Conservation (phyloP, 2,329 filamentous ascomycete species). For the Clathrospora elynae region DNA sequence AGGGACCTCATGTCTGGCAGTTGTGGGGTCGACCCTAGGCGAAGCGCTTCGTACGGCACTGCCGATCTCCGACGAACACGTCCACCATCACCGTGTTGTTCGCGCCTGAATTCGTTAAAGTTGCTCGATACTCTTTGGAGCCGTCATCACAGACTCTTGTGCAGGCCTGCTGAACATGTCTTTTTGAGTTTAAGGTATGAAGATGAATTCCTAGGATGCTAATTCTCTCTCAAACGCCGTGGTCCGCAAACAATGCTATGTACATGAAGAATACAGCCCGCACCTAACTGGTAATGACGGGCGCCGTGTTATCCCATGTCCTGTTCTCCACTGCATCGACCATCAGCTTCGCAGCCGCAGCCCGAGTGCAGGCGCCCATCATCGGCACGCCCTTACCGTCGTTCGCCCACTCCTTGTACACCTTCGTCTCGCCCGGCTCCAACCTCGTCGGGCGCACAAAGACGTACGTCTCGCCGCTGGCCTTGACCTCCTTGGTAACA, state of each 20-base stretch:
- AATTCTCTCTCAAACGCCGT: constrained; percentile 1
- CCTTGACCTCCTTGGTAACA: constrained; percentile 52
- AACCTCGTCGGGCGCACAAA: constrained; percentile 55
- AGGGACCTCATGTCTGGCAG: constrained; percentile 11
- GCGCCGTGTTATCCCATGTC: constrained; percentile 52
- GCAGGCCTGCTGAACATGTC: too few relatives aligned
- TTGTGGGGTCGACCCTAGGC: constrained; percentile 23
- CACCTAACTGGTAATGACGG: constrained; percentile 53
- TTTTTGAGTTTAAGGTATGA: too few relatives aligned
- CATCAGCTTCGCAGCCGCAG: constrained; percentile 55
- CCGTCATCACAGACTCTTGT: too few relatives aligned
- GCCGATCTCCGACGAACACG: constrained; percentile 3
- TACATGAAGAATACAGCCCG: background rate
- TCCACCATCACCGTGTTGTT: background rate
- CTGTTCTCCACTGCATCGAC: constrained; percentile 51
- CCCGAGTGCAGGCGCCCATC: constrained; percentile 46
- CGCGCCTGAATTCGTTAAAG: too few relatives aligned
- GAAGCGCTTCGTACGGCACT: constrained; percentile 14
- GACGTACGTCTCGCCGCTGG: constrained; percentile 49
- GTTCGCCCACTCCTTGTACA: constrained; percentile 51
- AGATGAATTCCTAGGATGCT: too few relatives aligned
- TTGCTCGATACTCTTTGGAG: too few relatives aligned
- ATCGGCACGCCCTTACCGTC: constrained; percentile 52
- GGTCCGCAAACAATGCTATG: background rate
- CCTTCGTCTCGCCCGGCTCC: constrained; percentile 45